Percentiles rank a stretch among this genome's conserved stretches.
These are phyloP conservation scores for Tuber borchii DNA, from an alignment of 495 filamentous ascomycete species.

Conservation along the genomic window DNA sequence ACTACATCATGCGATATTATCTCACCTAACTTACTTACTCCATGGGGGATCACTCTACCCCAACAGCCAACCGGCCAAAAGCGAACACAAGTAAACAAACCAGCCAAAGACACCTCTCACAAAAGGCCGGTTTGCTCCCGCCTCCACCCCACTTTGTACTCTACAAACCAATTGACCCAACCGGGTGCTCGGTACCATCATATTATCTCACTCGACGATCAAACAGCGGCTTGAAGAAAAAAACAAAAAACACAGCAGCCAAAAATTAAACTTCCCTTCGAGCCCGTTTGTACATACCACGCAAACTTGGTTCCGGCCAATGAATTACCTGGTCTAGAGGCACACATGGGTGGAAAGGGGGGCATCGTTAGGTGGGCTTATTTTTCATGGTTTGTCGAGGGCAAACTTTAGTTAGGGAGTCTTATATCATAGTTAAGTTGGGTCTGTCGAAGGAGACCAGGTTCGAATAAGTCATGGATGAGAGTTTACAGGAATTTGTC, in stretches of 20 bases:
- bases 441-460: neutral
- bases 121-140: conserved; percentile 5
- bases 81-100: neutral
- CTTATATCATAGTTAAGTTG: conserved; percentile 4
- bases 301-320: neutral
- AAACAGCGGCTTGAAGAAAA: neutral
- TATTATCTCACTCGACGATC: neutral
- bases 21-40: neutral
- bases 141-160: neutral
- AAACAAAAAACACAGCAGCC: neutral
- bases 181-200: neutral
- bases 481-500: neutral
- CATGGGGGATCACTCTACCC: neutral
- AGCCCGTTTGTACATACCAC: neutral
- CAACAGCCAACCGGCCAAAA: neutral
- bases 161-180: neutral
- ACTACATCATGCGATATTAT: neutral
- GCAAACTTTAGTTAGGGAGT: neutral
- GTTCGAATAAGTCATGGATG: neutral
- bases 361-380: neutral
- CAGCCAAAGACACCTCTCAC: neutral
- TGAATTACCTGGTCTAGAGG: neutral
- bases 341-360: neutral
- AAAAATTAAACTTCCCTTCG: conserved; percentile 1
- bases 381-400: neutral